These are phyloP conservation scores for Kokia cookei DNA, from an alignment of 441 rosid species.

Conservation along the genomic window DNA sequence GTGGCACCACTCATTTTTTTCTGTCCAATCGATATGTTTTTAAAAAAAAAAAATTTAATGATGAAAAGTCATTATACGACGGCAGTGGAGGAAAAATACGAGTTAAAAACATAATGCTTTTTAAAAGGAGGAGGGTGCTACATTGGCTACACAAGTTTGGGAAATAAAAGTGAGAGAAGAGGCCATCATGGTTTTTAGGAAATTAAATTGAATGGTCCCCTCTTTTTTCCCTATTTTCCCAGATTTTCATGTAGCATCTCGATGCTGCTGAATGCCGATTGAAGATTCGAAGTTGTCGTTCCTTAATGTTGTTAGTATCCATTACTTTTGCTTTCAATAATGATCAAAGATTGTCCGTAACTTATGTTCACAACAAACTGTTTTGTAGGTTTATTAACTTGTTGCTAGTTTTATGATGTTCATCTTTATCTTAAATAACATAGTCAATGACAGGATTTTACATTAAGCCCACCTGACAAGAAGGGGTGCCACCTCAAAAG, in stretches of 20 bases:
- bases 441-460: not conserved
- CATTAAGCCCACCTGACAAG: no score
- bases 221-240: not conserved
- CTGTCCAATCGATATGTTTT: no score
- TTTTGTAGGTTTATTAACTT: not conserved
- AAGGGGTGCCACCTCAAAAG: no score
- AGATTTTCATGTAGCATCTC: not conserved
- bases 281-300: not conserved
- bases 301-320: not conserved
- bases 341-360: constrained; percentile 13
- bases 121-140: no score
- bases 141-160: no score
- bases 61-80: no score
- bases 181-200: not conserved
- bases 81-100: no score
- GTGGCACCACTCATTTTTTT: no score
- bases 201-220: not conserved
- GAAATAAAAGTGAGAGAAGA: not conserved
- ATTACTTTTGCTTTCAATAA: constrained; percentile 1
- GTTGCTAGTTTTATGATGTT: no score
- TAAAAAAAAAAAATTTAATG: no score
- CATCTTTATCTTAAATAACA: not conserved
- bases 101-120: no score
- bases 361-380: not conserved
- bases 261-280: not conserved